Conservation (phyloP, 768 basidiomycete species). For the Lactifluus pinguis region DNA sequence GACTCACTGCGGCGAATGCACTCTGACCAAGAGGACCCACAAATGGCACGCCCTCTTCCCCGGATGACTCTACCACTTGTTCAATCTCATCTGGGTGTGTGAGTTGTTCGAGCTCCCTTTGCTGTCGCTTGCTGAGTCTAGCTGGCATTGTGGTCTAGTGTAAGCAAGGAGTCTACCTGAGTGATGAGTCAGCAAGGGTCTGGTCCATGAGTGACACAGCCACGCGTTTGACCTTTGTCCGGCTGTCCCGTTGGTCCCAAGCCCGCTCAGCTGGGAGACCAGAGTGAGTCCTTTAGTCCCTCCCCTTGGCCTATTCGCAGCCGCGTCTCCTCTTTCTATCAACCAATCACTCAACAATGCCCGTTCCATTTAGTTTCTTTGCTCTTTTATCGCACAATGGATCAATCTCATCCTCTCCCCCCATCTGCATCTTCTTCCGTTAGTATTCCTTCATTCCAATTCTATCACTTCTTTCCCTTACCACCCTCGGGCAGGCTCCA, state of each 20-base stretch:
- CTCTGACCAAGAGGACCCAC: neutral
- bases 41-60: constrained; percentile 20
- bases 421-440: constrained; percentile 11
- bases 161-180: neutral
- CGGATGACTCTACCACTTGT: constrained; percentile 28
- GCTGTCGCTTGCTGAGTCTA: constrained; percentile 76
- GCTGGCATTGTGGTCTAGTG: constrained; percentile 45
- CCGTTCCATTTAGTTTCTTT: neutral
- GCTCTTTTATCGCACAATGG: constrained; percentile 4
- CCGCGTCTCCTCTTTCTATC: constrained; percentile 7
- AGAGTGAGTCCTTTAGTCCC: constrained; percentile 9
- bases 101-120: constrained; percentile 77
- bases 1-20: constrained; percentile 19
- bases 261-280: neutral
- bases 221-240: constrained; percentile 16
- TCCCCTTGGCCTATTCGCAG: neutral
- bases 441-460: neutral
- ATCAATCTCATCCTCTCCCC: constrained; percentile 5
- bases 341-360: constrained; percentile 6
- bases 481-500: neutral
- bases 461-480: neutral
- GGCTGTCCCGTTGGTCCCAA: constrained; percentile 15
- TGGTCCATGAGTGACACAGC: constrained; percentile 17
- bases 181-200: constrained; percentile 9
- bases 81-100: constrained; percentile 38